A percentile compares a stretch with the other conserved stretches of the same genome.
These are phyloP conservation scores for Zelonia costaricensis DNA, from an alignment of 208 protist species.

Conservation along the genomic window DNA sequence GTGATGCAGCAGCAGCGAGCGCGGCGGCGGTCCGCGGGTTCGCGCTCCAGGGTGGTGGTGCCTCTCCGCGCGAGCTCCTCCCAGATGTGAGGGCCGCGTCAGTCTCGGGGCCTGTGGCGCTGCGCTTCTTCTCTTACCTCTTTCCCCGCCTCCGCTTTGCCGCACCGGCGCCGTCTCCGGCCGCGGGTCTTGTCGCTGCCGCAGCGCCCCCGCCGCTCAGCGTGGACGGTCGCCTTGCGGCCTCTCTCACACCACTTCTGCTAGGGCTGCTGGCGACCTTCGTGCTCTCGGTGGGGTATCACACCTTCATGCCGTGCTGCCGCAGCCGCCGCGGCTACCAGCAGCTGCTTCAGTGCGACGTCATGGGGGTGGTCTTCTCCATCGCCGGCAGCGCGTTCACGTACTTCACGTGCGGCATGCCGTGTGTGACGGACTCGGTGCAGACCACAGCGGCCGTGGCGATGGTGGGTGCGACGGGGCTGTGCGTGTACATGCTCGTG, in stretches of 20 bases:
- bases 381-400: conserved; percentile 50
- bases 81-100: no score
- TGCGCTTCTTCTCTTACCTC: no score
- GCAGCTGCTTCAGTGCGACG: conserved; percentile 64
- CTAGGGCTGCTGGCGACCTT: conserved; percentile 46
- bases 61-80: no score
- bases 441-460: conserved; percentile 3
- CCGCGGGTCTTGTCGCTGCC: background rate
- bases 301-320: conserved; percentile 67
- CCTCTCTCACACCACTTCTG: conserved; percentile 19
- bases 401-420: conserved; percentile 45
- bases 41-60: conserved; percentile 4
- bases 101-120: no score
- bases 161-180: background rate
- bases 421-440: conserved; percentile 17
- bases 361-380: conserved; percentile 41
- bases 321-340: conserved; percentile 35
- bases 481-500: conserved; percentile 32
- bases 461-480: conserved; percentile 17
- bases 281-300: conserved; percentile 51
- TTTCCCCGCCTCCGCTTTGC: background rate
- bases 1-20: background rate
- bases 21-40: no score
- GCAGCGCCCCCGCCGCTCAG: background rate
- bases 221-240: conserved; percentile 8